These are phyloP conservation scores for Ophiosphaerella korrae DNA, from an alignment of 2,329 filamentous ascomycete genomes.

Conservation along the genomic window DNA sequence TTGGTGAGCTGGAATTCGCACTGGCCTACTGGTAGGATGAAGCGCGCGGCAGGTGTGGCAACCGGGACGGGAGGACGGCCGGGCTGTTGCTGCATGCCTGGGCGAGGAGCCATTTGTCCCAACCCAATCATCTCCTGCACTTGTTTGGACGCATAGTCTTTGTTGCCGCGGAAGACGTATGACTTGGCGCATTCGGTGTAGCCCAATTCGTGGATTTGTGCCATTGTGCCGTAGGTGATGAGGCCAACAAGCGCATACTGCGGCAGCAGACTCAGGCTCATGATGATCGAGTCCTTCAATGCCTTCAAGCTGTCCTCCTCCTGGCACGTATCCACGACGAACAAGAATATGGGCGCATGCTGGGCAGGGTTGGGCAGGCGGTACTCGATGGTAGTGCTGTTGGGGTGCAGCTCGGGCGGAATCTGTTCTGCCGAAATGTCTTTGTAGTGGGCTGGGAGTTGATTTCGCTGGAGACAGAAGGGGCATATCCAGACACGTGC, in stretches of 20 bases:
- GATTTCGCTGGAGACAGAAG: conserved; percentile 83
- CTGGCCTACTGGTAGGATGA: conserved; percentile 91
- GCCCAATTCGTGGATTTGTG: conserved; percentile 96
- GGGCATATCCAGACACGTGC: conserved; percentile 88
- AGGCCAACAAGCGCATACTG: conserved; percentile 82
- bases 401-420: conserved; percentile 79
- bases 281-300: conserved; percentile 83
- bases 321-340: conserved; percentile 87
- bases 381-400: conserved; percentile 90
- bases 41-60: conserved; percentile 82
- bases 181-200: conserved; percentile 98
- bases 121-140: conserved; percentile 99
- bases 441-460: conserved; percentile 84
- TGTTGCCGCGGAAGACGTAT: conserved; percentile 96
- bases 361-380: conserved; percentile 79
- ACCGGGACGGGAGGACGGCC: conserved; percentile 71
- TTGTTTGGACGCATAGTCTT: conserved; percentile 97
- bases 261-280: conserved; percentile 81
- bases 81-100: conserved; percentile 69
- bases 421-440: conserved; percentile 84
- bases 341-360: conserved; percentile 84
- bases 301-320: conserved; percentile 84
- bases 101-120: conserved; percentile 72
- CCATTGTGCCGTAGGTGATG: conserved; percentile 93
- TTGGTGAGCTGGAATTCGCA: conserved; percentile 98